Base-by-base conservation (phyloP, 2,329 filamentous ascomycete species). In the Claviceps sp. region DNA sequence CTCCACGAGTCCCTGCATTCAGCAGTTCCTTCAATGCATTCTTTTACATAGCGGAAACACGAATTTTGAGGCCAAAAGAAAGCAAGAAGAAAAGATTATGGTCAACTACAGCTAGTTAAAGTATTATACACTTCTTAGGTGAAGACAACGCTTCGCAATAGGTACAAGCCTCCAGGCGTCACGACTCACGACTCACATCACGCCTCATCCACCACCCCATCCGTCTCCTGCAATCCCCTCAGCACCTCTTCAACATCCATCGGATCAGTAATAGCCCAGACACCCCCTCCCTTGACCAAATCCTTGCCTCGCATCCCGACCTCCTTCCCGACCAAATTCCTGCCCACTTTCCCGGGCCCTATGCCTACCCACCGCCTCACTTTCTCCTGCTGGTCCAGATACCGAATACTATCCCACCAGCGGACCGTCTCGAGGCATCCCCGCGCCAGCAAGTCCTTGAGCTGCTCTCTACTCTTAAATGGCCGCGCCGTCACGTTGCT, bases 381-480 rank as follows among this genome's bases (percentile, higher is more conserved):
- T 56, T 84, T 84, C 62, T 84, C 79, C 60, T 93, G 82, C 64
- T 93, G 83, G 65, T 96, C 88, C 48, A 96, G 72, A 62, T 94
- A 95, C 58, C 81, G 82, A 61, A 97, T 90, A 61, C 87, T 93
- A 59, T 94, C 88, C 83, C 90, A 95, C 91, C 91, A 97, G 54
- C 80, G 77, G 43, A 97, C 89, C 34, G 90, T 96, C 70, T 95
- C 89, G n/a, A 93, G 81, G 55, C 86, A 90, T 62, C 89, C 85
- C 48, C 87, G 72, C 1, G 89, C 84, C 48, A 95, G 72, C 46
- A 94, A 69, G 56, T 94, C 83, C 63, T 87, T 87, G 36, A 96
- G 72, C 56, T 94, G 80, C 42, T 81, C 80, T 59, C 80, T 82
- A 57, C 78, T 87, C 56, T 72, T 65, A 59, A 95, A 95, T 0